Base-by-base conservation (phyloP, 805 yeast genomes). In the Lachancea cidri region DNA sequence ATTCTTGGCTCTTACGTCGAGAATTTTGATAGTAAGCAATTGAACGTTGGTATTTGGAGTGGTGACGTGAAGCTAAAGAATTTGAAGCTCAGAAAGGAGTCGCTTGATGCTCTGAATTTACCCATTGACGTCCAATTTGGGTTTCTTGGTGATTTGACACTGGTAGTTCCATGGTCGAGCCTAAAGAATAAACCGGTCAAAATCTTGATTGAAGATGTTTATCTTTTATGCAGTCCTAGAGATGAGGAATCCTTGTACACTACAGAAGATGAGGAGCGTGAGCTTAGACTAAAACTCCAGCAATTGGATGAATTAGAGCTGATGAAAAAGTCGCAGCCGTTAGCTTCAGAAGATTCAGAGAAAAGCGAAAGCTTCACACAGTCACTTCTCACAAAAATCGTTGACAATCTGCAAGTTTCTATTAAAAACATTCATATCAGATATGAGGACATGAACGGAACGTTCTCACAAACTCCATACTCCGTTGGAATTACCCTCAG, bases 111-210 rank as follows among this genome's bases (percentile, higher is more conserved):
- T 52, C 73, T 93, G 48, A 78, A 84, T 47, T 65, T 94, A 29
- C 98, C 99, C 2, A 65, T 93, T 29, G 86, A 89, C 59, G 91
- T 94, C 11, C 76, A 77, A 46, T 84, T 83, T 57, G 99, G 99
- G 31, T 87, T 86, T 57, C 62, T 93, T 43, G 98, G 98, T 1
- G 86, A 83, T 50, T 71, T 93, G 48, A 83, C 95, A 0, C 67
- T 93, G 41, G 96, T 86, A 57, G 91, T 93, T 29, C 98, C 99
- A 0, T 94, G 98, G 97, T 83, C 97, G 1, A 93, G 88, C 56
- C 68, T 94, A 49, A 89, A 89, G 57, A 81, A 85, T 16, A 86
- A 89, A 55, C 98, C 99, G 0, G 98, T 91, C 5, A 86, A 86
- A 58, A 76, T 93, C 11, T 68, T 77, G 9, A 83, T 93, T 44